A percentile compares a stretch with the other conserved stretches of the same genome.
Evolutionary conservation across 352 stramenopile genomes (phyloP).

Genomic region (Phytophthora sp.): DNA sequence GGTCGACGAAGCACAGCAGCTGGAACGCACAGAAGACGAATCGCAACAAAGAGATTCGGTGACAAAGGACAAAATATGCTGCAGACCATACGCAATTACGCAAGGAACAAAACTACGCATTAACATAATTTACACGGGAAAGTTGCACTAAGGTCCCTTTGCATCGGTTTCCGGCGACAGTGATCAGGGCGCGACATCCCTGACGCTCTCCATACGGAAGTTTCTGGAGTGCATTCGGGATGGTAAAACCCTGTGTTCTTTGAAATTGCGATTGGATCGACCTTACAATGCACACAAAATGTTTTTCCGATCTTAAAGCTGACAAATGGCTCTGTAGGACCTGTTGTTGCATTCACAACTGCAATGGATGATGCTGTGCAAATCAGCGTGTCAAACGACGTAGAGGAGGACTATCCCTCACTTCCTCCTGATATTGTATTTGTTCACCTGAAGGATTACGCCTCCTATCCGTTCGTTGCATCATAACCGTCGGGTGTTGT

Average conservation of each 20-base stretch:
- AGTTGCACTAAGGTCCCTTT: neutral
- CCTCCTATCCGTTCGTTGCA: neutral
- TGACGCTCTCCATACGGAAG: neutral
- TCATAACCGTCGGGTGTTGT: neutral
- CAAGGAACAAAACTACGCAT: too few relatives aligned
- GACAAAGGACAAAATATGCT: too few relatives aligned
- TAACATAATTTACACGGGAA: too few relatives aligned
- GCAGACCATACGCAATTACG: too few relatives aligned
- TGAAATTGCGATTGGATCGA: neutral
- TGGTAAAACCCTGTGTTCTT: conserved; percentile 1
- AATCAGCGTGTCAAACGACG: neutral
- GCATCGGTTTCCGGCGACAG: conserved; percentile 5
- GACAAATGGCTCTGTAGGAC: conserved; percentile 9
- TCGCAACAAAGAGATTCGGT: too few relatives aligned
- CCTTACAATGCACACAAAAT: conserved; percentile 19
- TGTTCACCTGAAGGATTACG: neutral
- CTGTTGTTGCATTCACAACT: neutral
- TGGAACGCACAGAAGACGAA: too few relatives aligned
- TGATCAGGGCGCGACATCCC: neutral
- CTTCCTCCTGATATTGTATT: conserved; percentile 1
- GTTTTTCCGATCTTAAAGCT: conserved; percentile 5
- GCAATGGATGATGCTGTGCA: neutral
- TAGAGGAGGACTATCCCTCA: conserved; percentile 2
- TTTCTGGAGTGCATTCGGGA: neutral
- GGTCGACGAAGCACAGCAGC: too few relatives aligned